Base-by-base conservation (phyloP, 768 basidiomycete species). In the Leccinum truebloodii region DNA sequence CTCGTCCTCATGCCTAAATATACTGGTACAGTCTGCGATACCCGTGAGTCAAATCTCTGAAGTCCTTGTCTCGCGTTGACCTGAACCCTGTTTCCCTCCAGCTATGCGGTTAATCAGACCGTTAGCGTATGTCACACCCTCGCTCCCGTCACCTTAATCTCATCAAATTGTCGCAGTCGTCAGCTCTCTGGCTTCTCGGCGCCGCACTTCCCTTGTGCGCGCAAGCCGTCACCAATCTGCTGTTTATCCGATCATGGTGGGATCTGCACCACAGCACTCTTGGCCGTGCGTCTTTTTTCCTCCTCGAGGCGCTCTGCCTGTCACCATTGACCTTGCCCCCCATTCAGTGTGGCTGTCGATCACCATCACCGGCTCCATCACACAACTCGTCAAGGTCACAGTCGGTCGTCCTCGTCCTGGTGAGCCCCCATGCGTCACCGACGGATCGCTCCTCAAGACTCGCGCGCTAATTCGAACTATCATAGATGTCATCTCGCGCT, bases 351-450 rank as follows among this genome's bases (percentile, higher is more conserved):
- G 88, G 55, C 81, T 94, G 39, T 83, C 85, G n/a, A 80, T 91
- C 54, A 76, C 88, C 12, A 73, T 94, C 35, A 85, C 94, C 2
- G 90, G 90, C 6, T 72, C 87, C 10, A 77, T 95, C 51, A 97
- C 95, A 0, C 90, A 95, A 67, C 75, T 92, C 58, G 78, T 86
- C 58, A 98, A 97, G 73, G 76, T 92, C 41, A 84, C 87, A 3
- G 96, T 96, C 54, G 95, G 94, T 10, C 85, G 95, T 10, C 94
- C 95, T 8, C 84, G 95, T 14, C 94, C 94, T 52, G 93, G 91
- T 87, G 62, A 34, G 69, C 55, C 20, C 24, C 1, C 34, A 39
- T 34, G 22, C 34, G 4, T 39, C 37, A 8, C 46, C 20, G 26
- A 48, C 24, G 32, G 30, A 34, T 34, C 7, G 3, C 10, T 10